These are phyloP conservation scores for Fraxinus greggii DNA, from an alignment of 305 asterid species.

Conservation along the genomic window DNA sequence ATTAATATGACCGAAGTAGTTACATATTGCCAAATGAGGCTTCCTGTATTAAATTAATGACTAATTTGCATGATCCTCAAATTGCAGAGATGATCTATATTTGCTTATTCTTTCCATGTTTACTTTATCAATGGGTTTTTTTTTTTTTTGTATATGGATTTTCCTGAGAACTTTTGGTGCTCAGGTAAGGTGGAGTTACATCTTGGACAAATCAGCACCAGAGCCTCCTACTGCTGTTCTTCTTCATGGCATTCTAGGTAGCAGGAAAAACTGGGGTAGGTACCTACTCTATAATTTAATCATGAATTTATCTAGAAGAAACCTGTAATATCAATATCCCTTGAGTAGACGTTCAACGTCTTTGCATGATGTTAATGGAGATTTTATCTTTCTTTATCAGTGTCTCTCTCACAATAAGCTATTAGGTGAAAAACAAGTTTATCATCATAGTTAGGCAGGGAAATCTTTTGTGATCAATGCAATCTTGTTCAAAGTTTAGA, in stretches of 20 bases:
- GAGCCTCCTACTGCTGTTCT: slow-evolving; percentile 96
- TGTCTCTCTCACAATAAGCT: not conserved
- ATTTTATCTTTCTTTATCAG: not conserved
- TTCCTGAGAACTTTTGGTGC: slow-evolving; percentile 29
- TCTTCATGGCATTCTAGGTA: slow-evolving; percentile 92
- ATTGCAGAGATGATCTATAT: not conserved
- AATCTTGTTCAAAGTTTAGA: not conserved
- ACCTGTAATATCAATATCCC: not conserved
- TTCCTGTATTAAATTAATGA: not conserved
- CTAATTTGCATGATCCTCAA: not conserved
- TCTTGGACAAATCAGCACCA: slow-evolving; percentile 64
- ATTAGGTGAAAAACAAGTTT: not conserved
- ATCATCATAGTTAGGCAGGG: not conserved
- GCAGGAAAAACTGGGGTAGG: slow-evolving; percentile 97
- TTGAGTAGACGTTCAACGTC: not conserved
- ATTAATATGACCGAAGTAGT: slow-evolving; percentile 1
- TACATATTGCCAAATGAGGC: slow-evolving; percentile 1
- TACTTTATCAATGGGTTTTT: slow-evolving; percentile 8
- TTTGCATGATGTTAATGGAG: not conserved
- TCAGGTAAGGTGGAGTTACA: slow-evolving; percentile 95
- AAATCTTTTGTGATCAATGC: not conserved
- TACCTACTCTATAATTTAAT: slow-evolving; percentile 25
- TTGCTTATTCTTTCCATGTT: not conserved
- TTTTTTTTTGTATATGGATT: slow-evolving; percentile 3
- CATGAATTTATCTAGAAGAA: slow-evolving; percentile 17